A percentile compares a stretch with the other conserved stretches of the same genome.
These are phyloP conservation scores for Smallanthus sonchifolius DNA, from an alignment of 129 eudicot species.

Conservation along the genomic window DNA sequence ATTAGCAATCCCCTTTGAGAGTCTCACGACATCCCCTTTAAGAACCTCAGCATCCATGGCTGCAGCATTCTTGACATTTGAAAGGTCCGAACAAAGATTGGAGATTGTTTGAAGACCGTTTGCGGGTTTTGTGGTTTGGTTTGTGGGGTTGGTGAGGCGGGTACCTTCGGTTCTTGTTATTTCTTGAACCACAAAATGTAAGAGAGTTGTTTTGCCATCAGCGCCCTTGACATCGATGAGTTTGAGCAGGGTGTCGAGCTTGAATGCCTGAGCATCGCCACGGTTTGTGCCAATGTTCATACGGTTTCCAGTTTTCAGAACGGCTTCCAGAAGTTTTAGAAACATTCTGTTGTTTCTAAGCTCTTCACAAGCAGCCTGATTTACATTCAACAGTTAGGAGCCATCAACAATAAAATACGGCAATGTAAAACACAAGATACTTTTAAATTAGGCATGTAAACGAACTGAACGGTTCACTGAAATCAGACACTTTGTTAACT, in stretches of 20 bases:
- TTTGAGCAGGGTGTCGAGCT: conserved; percentile 93
- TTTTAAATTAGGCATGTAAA: too few relatives aligned
- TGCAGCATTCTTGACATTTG: conserved; percentile 86
- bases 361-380: conserved; percentile 93
- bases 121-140: conserved; percentile 23
- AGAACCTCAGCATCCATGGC: conserved; percentile 91
- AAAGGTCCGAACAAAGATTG: conserved; percentile 60
- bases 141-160: conserved; percentile 47
- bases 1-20: conserved; percentile 61
- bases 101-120: conserved; percentile 86
- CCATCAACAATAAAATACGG: neutral
- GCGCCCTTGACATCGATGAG: conserved; percentile 87
- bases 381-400: conserved; percentile 1
- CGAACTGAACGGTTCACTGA: too few relatives aligned
- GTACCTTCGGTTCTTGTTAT: conserved; percentile 71
- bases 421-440: too few relatives aligned
- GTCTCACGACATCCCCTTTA: conserved; percentile 60
- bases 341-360: conserved; percentile 85
- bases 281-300: conserved; percentile 97
- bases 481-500: too few relatives aligned
- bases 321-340: conserved; percentile 92
- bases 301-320: conserved; percentile 97
- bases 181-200: conserved; percentile 95
- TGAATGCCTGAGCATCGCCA: conserved; percentile 91
- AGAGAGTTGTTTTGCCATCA: conserved; percentile 88